phyloP scores from a whole-genome alignment of 2,329 filamentous ascomycete genomes.

The Pseudogymnoascus destructans region DNA sequence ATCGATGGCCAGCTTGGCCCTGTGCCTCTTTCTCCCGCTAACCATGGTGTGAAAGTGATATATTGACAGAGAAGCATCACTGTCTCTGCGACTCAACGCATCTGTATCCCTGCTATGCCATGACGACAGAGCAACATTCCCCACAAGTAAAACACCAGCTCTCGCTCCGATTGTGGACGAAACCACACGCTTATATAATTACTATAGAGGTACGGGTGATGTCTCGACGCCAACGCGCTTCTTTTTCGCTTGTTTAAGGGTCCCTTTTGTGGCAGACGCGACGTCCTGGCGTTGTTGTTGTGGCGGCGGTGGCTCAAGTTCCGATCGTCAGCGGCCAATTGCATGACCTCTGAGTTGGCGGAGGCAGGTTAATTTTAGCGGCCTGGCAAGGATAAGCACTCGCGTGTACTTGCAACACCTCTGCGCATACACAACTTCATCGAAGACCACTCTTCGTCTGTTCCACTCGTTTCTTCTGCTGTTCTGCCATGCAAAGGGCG shows the following conservation, averaged over 20 bases:
- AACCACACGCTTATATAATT: background rate
- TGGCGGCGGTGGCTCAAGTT: slow-evolving; percentile 2
- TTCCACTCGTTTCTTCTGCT: background rate
- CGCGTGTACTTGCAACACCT: slow-evolving; percentile 7
- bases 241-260: background rate
- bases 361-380: slow-evolving; percentile 7
- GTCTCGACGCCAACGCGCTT: slow-evolving; percentile 6
- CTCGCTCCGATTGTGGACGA: background rate
- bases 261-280: slow-evolving; percentile 2
- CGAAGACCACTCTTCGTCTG: background rate
- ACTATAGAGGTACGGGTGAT: background rate
- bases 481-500: background rate
- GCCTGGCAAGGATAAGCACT: slow-evolving; percentile 6
- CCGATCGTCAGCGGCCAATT: background rate
- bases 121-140: background rate
- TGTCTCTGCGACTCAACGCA: background rate
- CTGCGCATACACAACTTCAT: slow-evolving; percentile 5
- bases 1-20: slow-evolving; percentile 12
- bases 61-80: no score
- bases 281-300: slow-evolving; percentile 5
- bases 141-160: background rate
- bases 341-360: slow-evolving; percentile 3
- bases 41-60: slow-evolving; percentile 24
- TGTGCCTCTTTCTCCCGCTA: slow-evolving; percentile 31
- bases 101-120: background rate